These are phyloP conservation scores for Xylariaceae sp. DNA, from an alignment of 2,329 filamentous ascomycete genomes.

Conservation along the genomic window DNA sequence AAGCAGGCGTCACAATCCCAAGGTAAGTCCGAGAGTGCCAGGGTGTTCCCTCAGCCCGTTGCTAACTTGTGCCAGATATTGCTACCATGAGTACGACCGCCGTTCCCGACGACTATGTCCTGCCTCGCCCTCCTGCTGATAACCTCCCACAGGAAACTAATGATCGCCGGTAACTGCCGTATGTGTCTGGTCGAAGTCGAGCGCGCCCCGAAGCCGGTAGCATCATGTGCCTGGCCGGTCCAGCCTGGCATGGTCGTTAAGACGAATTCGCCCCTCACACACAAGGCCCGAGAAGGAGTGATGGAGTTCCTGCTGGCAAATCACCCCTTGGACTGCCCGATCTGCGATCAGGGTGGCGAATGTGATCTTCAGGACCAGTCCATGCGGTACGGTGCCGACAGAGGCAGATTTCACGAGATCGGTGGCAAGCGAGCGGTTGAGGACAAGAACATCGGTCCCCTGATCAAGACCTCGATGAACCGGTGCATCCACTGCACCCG, in stretches of 20 bases:
- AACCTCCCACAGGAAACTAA: constrained; percentile 65
- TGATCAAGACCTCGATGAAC: constrained; percentile 99
- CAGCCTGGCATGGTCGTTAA: constrained; percentile 99
- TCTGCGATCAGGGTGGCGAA: constrained; percentile 98
- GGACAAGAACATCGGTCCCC: constrained; percentile 97
- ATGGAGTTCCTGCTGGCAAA: constrained; percentile 99
- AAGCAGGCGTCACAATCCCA: constrained; percentile 84
- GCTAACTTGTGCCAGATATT: constrained; percentile 61
- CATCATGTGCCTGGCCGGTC: constrained; percentile 97
- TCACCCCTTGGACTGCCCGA: constrained; percentile 90
- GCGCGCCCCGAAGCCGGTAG: constrained; percentile 89
- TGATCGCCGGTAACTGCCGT: constrained; percentile 98
- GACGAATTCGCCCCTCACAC: constrained; percentile 89
- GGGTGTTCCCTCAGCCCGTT: too few species aligned
- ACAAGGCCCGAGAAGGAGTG: constrained; percentile 97
- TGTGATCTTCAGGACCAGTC: constrained; percentile 99
- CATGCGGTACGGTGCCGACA: constrained; percentile 94
- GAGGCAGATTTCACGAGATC: constrained; percentile 93
- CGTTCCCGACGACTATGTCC: constrained; percentile 12
- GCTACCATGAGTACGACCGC: constrained; percentile 83
- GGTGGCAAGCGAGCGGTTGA: constrained; percentile 95
- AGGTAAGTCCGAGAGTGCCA: too few species aligned
- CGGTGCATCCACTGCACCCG: constrained; percentile 98
- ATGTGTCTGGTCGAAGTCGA: constrained; percentile 99
- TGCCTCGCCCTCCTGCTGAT: constrained; percentile 28